Conservation (phyloP, 805 yeast species). For the Candida golubevii region DNA sequence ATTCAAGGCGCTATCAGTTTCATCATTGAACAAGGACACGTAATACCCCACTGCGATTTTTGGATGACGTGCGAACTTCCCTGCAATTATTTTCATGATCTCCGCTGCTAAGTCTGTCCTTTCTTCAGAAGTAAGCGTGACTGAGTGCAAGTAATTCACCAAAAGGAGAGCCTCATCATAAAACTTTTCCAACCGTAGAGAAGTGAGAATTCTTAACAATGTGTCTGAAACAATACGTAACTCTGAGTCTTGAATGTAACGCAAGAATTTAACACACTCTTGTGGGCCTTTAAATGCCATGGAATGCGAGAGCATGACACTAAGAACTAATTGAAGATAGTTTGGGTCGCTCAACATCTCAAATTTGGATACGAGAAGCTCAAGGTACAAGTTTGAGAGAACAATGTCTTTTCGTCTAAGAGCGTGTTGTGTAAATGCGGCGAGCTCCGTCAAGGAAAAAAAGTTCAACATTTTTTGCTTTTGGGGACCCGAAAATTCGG, state of each 20-base stretch:
- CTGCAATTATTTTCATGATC: slow-evolving; percentile 28
- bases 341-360: slow-evolving; percentile 17
- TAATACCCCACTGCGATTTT: slow-evolving; percentile 35
- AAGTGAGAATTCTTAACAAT: slow-evolving; percentile 25
- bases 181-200: slow-evolving; percentile 25
- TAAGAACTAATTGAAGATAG: slow-evolving; percentile 23
- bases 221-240: slow-evolving; percentile 23
- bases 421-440: slow-evolving; percentile 20
- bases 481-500: slow-evolving; percentile 16
- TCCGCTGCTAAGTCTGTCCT: slow-evolving; percentile 24
- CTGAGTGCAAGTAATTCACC: slow-evolving; percentile 29
- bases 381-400: slow-evolving; percentile 31
- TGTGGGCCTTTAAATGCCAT: slow-evolving; percentile 37
- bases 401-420: slow-evolving; percentile 26
- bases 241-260: slow-evolving; percentile 27
- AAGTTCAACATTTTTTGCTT: slow-evolving; percentile 29
- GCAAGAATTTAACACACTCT: slow-evolving; percentile 28
- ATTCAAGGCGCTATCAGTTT: slow-evolving; percentile 13
- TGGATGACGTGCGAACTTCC: slow-evolving; percentile 29
- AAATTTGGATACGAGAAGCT: slow-evolving; percentile 34
- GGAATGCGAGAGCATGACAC: slow-evolving; percentile 27
- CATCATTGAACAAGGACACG: slow-evolving; percentile 23
- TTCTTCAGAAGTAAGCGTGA: slow-evolving; percentile 16
- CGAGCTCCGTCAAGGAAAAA: slow-evolving; percentile 26
- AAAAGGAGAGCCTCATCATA: slow-evolving; percentile 33